Evolutionary conservation across 495 filamentous ascomycete species (phyloP).

Genomic region (Niebla homalea): DNA sequence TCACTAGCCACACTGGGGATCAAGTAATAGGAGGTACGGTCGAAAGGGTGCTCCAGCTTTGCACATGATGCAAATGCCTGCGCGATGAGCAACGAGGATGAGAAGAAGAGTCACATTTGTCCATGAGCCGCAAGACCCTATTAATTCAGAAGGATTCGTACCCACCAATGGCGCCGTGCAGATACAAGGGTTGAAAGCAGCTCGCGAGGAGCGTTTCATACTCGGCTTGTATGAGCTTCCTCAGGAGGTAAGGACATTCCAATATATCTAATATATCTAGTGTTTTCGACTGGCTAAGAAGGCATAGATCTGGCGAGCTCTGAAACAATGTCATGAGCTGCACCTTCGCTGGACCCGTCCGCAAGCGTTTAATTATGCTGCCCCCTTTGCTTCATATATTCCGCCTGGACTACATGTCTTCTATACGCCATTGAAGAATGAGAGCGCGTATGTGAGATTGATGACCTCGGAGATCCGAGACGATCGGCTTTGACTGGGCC

Average conservation of each 20-base stretch:
- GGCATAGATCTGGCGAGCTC: conserved; percentile 40
- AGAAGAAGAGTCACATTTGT: conserved; percentile 75
- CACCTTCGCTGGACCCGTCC: conserved; percentile 68
- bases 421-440: conserved; percentile 44
- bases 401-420: conserved; percentile 76
- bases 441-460: conserved; percentile 28
- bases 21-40: too few species aligned
- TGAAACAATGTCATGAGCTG: conserved; percentile 57
- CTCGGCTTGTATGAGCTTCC: conserved; percentile 62
- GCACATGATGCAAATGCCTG: too few species aligned
- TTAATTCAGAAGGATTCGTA: conserved; percentile 38
- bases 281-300: neutral
- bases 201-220: conserved; percentile 70
- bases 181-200: conserved; percentile 41
- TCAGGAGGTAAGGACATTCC: conserved; percentile 33
- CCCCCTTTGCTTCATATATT: conserved; percentile 61
- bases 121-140: conserved; percentile 44
- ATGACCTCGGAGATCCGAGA: neutral
- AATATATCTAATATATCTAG: neutral
- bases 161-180: conserved; percentile 22
- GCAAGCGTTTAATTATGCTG: conserved; percentile 37
- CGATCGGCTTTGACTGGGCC: neutral
- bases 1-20: too few species aligned
- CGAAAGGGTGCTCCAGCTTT: too few species aligned
- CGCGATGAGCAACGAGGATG: conserved; percentile 38